Conservation (phyloP, 306 rosid genomes). For the Rosa rugosa region DNA sequence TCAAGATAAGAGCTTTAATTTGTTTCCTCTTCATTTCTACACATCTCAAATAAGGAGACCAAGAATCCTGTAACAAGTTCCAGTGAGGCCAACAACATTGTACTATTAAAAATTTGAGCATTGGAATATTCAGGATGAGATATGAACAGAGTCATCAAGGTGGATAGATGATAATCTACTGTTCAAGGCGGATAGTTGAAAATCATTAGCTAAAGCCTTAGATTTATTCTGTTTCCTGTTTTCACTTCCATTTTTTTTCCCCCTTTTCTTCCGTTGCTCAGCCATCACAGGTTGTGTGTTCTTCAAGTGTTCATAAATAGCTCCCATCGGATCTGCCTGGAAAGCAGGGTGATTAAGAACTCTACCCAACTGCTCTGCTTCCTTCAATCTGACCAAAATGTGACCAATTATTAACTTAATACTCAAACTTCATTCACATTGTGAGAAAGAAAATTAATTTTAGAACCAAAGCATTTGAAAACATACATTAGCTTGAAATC, state of each 20-base stretch:
- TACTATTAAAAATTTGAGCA: constrained; percentile 17
- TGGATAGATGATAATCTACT: constrained; percentile 6
- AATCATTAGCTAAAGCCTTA: constrained; percentile 43
- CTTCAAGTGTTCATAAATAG: constrained; percentile 49
- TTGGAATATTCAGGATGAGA: constrained; percentile 1
- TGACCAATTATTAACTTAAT: constrained; percentile 8
- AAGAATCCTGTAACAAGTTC: neutral
- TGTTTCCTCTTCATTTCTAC: neutral
- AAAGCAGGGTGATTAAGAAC: constrained; percentile 51
- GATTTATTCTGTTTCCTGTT: constrained; percentile 54
- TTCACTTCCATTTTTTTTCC: constrained; percentile 49
- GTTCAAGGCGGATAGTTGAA: constrained; percentile 8
- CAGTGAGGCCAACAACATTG: neutral
- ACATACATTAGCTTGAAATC: constrained; percentile 61
- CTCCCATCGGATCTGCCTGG: constrained; percentile 52
- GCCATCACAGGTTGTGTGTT: constrained; percentile 52
- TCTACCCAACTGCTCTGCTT: constrained; percentile 42
- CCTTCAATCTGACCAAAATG: constrained; percentile 57
- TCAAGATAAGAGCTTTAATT: neutral
- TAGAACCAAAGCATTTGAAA: constrained; percentile 7
- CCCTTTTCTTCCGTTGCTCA: constrained; percentile 45
- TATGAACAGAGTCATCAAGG: constrained; percentile 9
- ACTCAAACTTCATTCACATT: neutral
- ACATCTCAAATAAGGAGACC: neutral
- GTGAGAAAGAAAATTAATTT: neutral